phyloP scores from a whole-genome alignment of 2,329 filamentous ascomycete genomes.

The Talaromyces sp. region DNA sequence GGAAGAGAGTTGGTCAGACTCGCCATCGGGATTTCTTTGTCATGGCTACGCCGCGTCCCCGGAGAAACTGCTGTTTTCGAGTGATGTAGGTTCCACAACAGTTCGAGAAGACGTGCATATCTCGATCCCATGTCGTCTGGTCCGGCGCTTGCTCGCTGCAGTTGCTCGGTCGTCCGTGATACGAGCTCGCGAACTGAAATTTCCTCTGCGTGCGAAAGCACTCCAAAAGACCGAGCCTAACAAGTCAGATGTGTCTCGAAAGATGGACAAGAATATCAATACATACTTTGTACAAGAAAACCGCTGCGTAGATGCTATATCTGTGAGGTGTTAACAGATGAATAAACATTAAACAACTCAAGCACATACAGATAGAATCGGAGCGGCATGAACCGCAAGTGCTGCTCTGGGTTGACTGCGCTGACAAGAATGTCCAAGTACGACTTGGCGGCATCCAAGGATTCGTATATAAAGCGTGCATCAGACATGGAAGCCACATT shows the following conservation, averaged over 20 bases:
- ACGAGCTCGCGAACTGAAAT: constrained; percentile 55
- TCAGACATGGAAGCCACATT: constrained; percentile 58
- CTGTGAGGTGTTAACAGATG: constrained; percentile 18
- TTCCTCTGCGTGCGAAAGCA: constrained; percentile 52
- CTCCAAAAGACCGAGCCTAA: constrained; percentile 54
- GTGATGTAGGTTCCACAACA: constrained; percentile 52
- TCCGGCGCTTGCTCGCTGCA: constrained; percentile 55
- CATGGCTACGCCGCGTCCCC: constrained; percentile 24
- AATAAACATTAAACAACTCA: background rate
- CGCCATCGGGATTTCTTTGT: constrained; percentile 25
- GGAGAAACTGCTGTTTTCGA: constrained; percentile 21
- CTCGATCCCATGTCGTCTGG: constrained; percentile 57
- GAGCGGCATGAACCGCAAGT: constrained; percentile 60
- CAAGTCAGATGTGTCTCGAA: background rate
- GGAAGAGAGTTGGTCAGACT: constrained; percentile 22
- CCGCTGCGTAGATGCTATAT: constrained; percentile 57
- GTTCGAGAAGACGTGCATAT: constrained; percentile 56
- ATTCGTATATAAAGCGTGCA: constrained; percentile 62
- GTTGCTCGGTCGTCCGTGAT: constrained; percentile 53
- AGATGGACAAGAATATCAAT: background rate
- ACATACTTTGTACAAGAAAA: constrained; percentile 59
- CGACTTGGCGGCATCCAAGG: constrained; percentile 59
- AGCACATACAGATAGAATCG: constrained; percentile 55
- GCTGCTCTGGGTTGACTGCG: constrained; percentile 54
- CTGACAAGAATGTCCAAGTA: constrained; percentile 57